Conservation (phyloP, 208 protist species). For the Wallacemonas sp. region DNA sequence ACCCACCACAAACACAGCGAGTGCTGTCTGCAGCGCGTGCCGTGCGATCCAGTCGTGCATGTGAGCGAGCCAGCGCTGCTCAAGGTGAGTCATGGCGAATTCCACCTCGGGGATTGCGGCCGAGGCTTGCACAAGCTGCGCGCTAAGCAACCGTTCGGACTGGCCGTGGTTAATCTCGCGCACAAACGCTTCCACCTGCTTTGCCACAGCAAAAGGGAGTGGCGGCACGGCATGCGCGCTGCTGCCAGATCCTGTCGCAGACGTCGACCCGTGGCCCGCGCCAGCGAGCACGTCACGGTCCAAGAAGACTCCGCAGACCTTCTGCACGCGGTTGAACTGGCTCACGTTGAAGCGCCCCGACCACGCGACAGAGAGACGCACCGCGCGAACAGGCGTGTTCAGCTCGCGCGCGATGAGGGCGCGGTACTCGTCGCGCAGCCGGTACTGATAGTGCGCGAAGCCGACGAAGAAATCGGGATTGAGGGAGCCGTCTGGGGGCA, state of each 20-base stretch:
- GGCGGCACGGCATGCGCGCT: conserved; percentile 1
- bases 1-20: conserved; percentile 67
- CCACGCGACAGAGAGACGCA: conserved; percentile 84
- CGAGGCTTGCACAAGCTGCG: conserved; percentile 71
- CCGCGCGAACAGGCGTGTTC: conserved; percentile 46
- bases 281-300: conserved; percentile 19
- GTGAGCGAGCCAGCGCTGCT: conserved; percentile 41
- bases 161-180: conserved; percentile 47
- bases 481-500: conserved; percentile 73
- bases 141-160: conserved; percentile 43
- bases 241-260: too few relatives aligned
- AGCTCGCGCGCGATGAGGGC: conserved; percentile 62
- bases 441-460: conserved; percentile 83
- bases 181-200: conserved; percentile 45
- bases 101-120: conserved; percentile 67
- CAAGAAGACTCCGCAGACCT: conserved; percentile 77
- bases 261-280: too few relatives aligned
- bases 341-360: conserved; percentile 78
- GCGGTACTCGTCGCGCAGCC: conserved; percentile 82
- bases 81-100: conserved; percentile 52
- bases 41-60: conserved; percentile 49
- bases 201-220: conserved; percentile 29
- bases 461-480: conserved; percentile 83
- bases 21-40: conserved; percentile 39
- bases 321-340: conserved; percentile 64